Evolutionary conservation across 75 land plant species (phyloP), one percentile per base, ranked within the genome.

Genomic region (Cupressus sempervirens): DNA sequence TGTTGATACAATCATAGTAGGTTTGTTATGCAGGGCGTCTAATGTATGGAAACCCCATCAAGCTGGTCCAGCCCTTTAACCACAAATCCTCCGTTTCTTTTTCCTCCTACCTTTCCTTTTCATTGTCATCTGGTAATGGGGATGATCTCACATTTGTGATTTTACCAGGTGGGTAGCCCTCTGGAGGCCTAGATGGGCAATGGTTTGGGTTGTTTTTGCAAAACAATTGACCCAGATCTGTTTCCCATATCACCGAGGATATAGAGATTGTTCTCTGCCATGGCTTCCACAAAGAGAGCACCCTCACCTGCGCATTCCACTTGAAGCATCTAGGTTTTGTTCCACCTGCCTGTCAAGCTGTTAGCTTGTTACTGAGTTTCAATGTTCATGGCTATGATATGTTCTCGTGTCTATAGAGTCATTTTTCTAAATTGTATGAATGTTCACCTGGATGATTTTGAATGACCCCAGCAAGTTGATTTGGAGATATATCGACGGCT

Each of bases 121-220:
- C 95, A 16, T 84, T 95, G 56, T 87, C 94, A 9, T n/a, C 84
- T 0, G 85, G 56, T n/a, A 84, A 87, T 20, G 89, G 92, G 1
- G 92, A 87, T 12, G 94, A 92, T 20, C 76, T 96, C 29, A 91
- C 91, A 8, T 93, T 96, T 90, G 50, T 87, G 56, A 72, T 94
- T 53, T 8, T 88, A 50, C 95, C 96, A 13, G 75, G 43, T 79
- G 87, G 87, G 54, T 40, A 76, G 26, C 50, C 84, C 34, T 84
- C 23, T 88, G 89, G 72, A 18, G 80, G 48, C 15, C 67, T 84
- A 36, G 84, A 86, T 62, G 89, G 90, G 14, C 74, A 88, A 12
- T 87, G 84, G 45, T 88, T 92, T 38, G 96, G 98, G 76, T 12
- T 92, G 34, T 52, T 79, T 11, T 79, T 80, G 26, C 32, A 45